phyloP scores from a whole-genome alignment of 371 early-diverging fungal species.

The Syncephalastrum sp. region DNA sequence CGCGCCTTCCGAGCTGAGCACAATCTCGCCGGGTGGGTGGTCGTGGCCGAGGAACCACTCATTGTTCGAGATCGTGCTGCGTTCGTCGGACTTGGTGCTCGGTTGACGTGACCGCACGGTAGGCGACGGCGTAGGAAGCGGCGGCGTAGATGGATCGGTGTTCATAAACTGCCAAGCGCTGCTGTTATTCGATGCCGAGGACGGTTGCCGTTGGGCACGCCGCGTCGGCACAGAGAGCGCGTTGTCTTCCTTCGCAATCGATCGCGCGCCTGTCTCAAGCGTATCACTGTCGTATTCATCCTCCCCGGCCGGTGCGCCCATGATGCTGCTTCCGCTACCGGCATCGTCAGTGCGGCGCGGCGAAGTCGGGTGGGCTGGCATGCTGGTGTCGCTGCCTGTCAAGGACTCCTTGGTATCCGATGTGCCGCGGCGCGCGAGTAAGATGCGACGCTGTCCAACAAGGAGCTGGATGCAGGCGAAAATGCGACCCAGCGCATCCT shows the following conservation, averaged over 20 bases:
- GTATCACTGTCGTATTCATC: no score
- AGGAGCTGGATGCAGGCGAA: slow-evolving; percentile 31
- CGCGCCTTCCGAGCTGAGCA: slow-evolving; percentile 75
- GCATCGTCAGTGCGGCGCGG: no score
- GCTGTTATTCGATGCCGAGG: no score
- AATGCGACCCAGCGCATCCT: slow-evolving; percentile 41
- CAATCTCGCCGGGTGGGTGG: slow-evolving; percentile 70
- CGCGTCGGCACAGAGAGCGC: no score
- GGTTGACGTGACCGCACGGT: slow-evolving; percentile 16
- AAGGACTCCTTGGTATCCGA: slow-evolving; percentile 12
- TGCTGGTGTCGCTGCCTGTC: background rate
- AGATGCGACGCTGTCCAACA: slow-evolving; percentile 39
- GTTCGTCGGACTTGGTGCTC: slow-evolving; percentile 18
- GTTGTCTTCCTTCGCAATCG: no score
- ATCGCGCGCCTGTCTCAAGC: no score
- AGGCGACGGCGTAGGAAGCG: background rate
- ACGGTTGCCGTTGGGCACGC: no score
- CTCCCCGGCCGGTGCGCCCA: no score
- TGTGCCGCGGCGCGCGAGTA: slow-evolving; percentile 32
- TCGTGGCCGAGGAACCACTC: slow-evolving; percentile 70
- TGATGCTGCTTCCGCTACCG: no score
- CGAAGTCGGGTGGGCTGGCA: background rate
- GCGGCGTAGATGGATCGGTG: no score
- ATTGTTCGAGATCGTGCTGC: slow-evolving; percentile 12
- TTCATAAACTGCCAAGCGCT: no score